Evolutionary conservation across 1,284 basidiomycete species (phyloP).

Genomic region (Tilletia indica): DNA sequence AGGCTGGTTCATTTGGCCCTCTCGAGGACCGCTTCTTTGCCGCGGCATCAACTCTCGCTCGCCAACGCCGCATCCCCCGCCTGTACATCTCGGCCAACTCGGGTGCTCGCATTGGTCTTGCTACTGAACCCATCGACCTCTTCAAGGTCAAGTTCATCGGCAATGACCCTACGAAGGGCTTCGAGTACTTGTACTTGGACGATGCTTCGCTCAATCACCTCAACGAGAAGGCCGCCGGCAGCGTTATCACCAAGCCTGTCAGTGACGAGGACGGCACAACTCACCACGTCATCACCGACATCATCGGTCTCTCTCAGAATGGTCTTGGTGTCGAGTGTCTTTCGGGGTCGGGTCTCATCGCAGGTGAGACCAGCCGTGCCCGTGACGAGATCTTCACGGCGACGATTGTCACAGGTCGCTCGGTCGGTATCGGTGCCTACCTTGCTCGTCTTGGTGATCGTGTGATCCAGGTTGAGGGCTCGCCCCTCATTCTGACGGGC

Average conservation of each 20-base stretch:
- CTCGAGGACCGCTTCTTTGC: slow-evolving; percentile 94
- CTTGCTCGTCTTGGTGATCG: slow-evolving; percentile 96
- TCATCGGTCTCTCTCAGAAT: slow-evolving; percentile 85
- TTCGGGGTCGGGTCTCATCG: slow-evolving; percentile 94
- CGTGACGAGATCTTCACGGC: slow-evolving; percentile 99
- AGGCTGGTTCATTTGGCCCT: slow-evolving; percentile 97
- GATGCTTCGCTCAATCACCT: slow-evolving; percentile 62
- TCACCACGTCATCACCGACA: slow-evolving; percentile 90
- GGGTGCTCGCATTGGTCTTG: slow-evolving; percentile 91
- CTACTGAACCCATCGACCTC: slow-evolving; percentile 83
- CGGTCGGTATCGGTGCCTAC: slow-evolving; percentile 98
- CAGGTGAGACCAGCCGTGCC: slow-evolving; percentile 94
- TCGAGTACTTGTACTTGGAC: slow-evolving; percentile 88
- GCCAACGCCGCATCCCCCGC: slow-evolving; percentile 80
- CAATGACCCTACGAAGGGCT: slow-evolving; percentile 82
- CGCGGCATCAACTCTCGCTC: slow-evolving; percentile 88
- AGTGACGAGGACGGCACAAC: slow-evolving; percentile 80
- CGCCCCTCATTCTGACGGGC: slow-evolving; percentile 98
- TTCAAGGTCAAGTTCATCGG: slow-evolving; percentile 93
- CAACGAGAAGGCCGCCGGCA: slow-evolving; percentile 61
- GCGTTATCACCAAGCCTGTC: slow-evolving; percentile 74
- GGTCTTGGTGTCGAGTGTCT: slow-evolving; percentile 98
- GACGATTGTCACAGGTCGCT: slow-evolving; percentile 95
- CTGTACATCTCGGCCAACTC: slow-evolving; percentile 99
- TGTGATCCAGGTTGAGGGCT: slow-evolving; percentile 97